Evolutionary conservation across 1,284 basidiomycete species (phyloP), one percentile per base, ranked within the genome.

Genomic region (Lentinus polychrous): DNA sequence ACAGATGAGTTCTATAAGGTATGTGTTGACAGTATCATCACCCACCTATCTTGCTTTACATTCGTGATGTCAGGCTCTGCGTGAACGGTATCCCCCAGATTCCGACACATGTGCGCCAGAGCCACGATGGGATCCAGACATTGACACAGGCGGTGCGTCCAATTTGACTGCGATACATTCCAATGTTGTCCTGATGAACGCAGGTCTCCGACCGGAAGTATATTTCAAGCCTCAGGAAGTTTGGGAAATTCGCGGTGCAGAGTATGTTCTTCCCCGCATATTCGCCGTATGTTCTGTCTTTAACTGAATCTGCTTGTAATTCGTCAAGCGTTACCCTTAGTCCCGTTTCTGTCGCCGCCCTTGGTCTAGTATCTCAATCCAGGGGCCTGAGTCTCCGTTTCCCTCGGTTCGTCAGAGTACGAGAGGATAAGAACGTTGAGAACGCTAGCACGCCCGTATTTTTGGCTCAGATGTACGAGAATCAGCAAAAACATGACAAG

Each of bases 181-280:
- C 22, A 24, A 40, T 6, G 11, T 39, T 36, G n/a, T 47, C 24
- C 8, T 23, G 18, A 5, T 27, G 24, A 14, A 10, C 22, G n/a
- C 55, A 82, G 91, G 83, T 0, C 79, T 91, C 23, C 73, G 66
- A 44, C 94, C 94, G 0, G 79, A 87, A 52, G 81, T 94, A 2
- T 94, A 88, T 74, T 94, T 94, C 66, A 76, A 77, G 54, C 93
- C 94, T 3, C 70, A 71, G 49, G 90, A 94, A 63, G 89, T 94
- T 31, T 94, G 92, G 91, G 91, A 95, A 68, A 86, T 96, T 51
- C 78, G 88, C 18, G 91, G 91, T 15, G 92, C 94, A 46, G 91
- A 94, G 87, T 91, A 59, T 65, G 77, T 66, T 35, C 44, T 12
- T 37, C 8, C 8, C 39, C 20, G 23, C 23, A 12, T 36, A 27